These are phyloP conservation scores for Ambrosia hybrid DNA, from an alignment of 140 eudicot genomes.

Conservation along the genomic window DNA sequence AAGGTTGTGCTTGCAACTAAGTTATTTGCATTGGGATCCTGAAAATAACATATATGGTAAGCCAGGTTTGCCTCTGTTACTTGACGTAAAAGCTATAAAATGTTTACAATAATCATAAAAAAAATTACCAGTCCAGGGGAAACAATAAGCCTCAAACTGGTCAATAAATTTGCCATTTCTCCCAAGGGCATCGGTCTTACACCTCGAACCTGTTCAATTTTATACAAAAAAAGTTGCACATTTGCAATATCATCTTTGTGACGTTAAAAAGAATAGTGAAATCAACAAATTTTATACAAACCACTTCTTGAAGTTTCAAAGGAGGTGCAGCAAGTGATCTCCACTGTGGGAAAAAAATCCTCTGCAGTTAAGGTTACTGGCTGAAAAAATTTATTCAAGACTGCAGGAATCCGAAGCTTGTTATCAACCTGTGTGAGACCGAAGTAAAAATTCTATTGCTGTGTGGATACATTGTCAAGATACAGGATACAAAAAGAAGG, in stretches of 20 bases:
- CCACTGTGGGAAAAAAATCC: constrained; percentile 94
- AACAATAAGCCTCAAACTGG: constrained; percentile 58
- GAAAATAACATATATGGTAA: constrained; percentile 23
- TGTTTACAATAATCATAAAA: constrained; percentile 6
- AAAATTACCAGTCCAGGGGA: constrained; percentile 86
- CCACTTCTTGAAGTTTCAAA: constrained; percentile 98
- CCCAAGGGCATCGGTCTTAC: constrained; percentile 78
- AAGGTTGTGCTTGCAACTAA: constrained; percentile 89
- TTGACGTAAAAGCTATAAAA: not conserved
- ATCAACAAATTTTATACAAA: constrained; percentile 28
- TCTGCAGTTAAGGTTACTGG: constrained; percentile 76
- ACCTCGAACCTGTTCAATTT: constrained; percentile 74
- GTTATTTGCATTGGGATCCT: constrained; percentile 95
- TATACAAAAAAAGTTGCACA: not conserved
- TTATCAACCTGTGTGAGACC: constrained; percentile 59
- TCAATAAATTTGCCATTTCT: constrained; percentile 81
- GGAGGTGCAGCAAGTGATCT: constrained; percentile 95
- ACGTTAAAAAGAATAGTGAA: not conserved
- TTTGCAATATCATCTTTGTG: not conserved
- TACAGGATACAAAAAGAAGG: not conserved
- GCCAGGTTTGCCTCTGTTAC: constrained; percentile 10
- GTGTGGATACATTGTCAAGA: not conserved
- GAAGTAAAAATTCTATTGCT: constrained; percentile 18
- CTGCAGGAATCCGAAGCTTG: constrained; percentile 89
- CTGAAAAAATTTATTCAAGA: constrained; percentile 83